These are phyloP conservation scores for Aphanomyces euteiches DNA, from an alignment of 352 stramenopile species.

Conservation along the genomic window DNA sequence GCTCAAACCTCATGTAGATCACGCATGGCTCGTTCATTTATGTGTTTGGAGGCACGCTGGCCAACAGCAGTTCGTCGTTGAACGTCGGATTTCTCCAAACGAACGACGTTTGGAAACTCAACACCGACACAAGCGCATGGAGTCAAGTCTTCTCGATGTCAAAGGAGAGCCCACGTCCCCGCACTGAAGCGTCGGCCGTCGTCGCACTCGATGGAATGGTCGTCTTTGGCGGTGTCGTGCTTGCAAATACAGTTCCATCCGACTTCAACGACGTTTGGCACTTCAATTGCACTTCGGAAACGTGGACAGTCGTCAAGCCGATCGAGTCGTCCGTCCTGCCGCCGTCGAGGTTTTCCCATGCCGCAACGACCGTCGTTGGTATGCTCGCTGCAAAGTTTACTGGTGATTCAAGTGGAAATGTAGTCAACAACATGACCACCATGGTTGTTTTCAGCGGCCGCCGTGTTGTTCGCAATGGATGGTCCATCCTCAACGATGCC, in stretches of 20 bases:
- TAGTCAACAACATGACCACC: conserved; percentile 9
- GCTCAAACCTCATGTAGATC: background rate
- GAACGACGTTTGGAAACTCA: conserved; percentile 28
- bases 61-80: background rate
- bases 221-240: conserved; percentile 18
- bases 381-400: background rate
- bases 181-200: conserved; percentile 15
- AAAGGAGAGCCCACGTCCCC: background rate
- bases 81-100: conserved; percentile 1
- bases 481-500: conserved; percentile 25
- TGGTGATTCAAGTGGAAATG: too few species aligned
- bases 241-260: background rate
- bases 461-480: conserved; percentile 10
- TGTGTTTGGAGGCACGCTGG: conserved; percentile 24
- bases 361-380: conserved; percentile 17
- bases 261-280: conserved; percentile 23
- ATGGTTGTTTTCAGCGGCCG: conserved; percentile 22
- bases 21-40: background rate
- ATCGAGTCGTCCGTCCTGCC: background rate
- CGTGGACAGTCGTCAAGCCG: background rate
- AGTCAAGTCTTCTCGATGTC: too few species aligned
- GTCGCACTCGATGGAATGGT: conserved; percentile 17
- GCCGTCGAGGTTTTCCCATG: conserved; percentile 16
- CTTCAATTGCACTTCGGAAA: background rate
- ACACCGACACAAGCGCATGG: background rate